phyloP scores from a whole-genome alignment of 1,139 yeast species.

The Pneumocystis jirovecii region DNA sequence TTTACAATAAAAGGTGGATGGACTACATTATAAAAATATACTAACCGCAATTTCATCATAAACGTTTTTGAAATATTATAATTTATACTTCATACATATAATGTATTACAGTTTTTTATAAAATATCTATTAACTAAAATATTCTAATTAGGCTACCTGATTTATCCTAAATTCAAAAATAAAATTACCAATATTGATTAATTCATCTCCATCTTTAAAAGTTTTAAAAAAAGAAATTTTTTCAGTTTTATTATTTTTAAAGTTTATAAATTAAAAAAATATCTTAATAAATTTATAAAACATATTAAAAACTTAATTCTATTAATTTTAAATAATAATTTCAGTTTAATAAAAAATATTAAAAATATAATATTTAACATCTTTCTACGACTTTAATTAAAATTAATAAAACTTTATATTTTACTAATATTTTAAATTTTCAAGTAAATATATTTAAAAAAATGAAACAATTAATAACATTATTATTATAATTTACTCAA shows the following conservation, averaged over 20 bases:
- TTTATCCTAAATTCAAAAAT: neutral
- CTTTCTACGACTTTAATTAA: neutral
- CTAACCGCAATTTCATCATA: neutral
- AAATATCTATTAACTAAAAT: neutral
- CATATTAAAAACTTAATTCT: neutral
- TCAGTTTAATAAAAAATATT: neutral
- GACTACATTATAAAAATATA: neutral
- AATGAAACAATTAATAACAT: too few species aligned
- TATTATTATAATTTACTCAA: too few species aligned
- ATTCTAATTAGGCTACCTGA: neutral
- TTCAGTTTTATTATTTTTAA: too few species aligned
- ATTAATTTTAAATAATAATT: neutral
- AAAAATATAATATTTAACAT: neutral
- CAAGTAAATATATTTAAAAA: neutral
- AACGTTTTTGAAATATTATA: neutral
- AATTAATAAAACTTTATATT: neutral
- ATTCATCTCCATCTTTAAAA: too few species aligned
- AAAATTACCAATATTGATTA: neutral
- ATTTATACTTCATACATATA: neutral
- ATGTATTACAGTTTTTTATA: neutral
- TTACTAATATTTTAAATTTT: neutral
- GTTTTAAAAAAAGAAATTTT: too few species aligned
- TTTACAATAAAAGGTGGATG: neutral
- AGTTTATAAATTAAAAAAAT: too few species aligned
- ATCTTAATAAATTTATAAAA: too few species aligned